Conservation (phyloP, 2,329 filamentous ascomycete species). For the Stachybotrys elegans region DNA sequence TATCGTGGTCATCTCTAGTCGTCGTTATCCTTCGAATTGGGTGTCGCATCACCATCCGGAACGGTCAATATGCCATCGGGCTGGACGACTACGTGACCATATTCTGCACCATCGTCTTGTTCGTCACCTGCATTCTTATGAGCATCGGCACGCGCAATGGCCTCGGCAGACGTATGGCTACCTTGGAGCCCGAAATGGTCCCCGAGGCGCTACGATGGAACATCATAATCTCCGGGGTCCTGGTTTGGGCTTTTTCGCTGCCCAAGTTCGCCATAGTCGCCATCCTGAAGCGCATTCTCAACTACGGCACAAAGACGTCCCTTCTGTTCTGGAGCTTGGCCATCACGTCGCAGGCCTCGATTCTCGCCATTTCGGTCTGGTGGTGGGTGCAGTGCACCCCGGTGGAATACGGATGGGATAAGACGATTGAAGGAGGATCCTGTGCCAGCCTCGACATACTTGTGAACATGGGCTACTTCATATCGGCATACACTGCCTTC, state of each 20-base stretch:
- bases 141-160: constrained; percentile 16
- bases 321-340: constrained; percentile 18
- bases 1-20: too few relatives aligned
- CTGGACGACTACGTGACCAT: constrained; percentile 17
- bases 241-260: constrained; percentile 20
- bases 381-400: constrained; percentile 19
- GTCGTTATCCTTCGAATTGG: too few relatives aligned
- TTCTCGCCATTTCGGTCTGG: constrained; percentile 18
- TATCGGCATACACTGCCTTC: too few relatives aligned
- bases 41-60: too few relatives aligned
- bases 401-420: too few relatives aligned
- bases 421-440: too few relatives aligned
- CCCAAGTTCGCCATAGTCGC: constrained; percentile 21
- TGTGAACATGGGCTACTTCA: too few relatives aligned
- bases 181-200: constrained; percentile 6
- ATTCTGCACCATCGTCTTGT: constrained; percentile 12
- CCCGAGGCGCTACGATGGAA: constrained; percentile 17
- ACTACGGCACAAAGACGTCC: constrained; percentile 17
- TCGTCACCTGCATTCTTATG: constrained; percentile 16
- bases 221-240: constrained; percentile 16
- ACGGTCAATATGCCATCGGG: too few relatives aligned
- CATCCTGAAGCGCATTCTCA: constrained; percentile 19
- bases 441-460: too few relatives aligned
- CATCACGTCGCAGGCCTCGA: constrained; percentile 15
- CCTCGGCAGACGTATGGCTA: constrained; percentile 13